Evolutionary conservation across 306 rosid species (phyloP).

Genomic region (Dalbergia oliveri): DNA sequence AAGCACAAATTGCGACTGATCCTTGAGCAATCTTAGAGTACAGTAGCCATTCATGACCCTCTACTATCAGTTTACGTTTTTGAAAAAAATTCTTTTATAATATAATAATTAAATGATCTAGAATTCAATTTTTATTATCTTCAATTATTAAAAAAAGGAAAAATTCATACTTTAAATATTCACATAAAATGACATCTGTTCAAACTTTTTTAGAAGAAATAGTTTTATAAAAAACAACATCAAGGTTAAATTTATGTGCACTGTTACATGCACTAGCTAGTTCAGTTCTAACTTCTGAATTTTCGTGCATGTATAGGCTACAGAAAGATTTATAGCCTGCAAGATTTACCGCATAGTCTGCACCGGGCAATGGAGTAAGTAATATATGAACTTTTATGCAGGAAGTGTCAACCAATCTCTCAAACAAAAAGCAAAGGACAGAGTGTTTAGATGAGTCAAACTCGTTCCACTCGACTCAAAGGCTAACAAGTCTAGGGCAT

Average conservation of each 20-base stretch:
- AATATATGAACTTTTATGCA: neutral
- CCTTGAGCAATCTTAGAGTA: too few species aligned
- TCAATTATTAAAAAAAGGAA: too few species aligned
- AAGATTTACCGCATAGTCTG: neutral
- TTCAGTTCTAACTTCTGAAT: neutral
- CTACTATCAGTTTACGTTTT: too few species aligned
- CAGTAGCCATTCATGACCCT: too few species aligned
- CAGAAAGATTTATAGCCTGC: neutral
- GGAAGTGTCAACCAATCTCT: neutral
- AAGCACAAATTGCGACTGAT: neutral
- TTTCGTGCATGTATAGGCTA: conserved; percentile 8
- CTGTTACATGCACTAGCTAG: neutral
- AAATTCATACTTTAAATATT: too few species aligned
- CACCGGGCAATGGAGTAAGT: neutral
- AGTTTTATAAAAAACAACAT: too few species aligned
- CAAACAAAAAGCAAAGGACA: conserved; percentile 9
- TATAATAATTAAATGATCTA: too few species aligned
- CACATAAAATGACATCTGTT: too few species aligned
- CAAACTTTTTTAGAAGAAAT: too few species aligned
- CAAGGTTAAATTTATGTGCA: neutral
- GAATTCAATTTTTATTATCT: too few species aligned
- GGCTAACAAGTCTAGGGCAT: neutral
- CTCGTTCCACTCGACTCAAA: neutral
- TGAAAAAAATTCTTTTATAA: too few species aligned
- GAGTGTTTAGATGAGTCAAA: conserved; percentile 38